Percentiles rank a stretch among this genome's conserved stretches.
Conservation (phyloP, 1,284 basidiomycete genomes). For the Melanopsichium pennsylvanicum region DNA sequence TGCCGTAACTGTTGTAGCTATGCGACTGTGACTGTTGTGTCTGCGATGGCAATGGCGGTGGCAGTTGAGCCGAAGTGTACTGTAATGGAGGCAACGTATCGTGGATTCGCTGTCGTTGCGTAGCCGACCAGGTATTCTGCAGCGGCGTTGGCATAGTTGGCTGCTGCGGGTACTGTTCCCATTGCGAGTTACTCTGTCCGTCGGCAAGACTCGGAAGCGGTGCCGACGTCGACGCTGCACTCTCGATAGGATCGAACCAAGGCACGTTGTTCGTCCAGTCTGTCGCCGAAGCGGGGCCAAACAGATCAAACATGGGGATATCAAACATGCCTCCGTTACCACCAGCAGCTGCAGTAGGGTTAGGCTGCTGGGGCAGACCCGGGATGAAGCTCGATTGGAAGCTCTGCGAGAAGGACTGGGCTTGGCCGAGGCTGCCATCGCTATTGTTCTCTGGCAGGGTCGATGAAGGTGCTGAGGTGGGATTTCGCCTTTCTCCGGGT, state of each 20-base stretch:
- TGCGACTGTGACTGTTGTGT: slow-evolving; percentile 1
- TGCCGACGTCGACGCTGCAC: not conserved
- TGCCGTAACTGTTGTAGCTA: slow-evolving; percentile 1
- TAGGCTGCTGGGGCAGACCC: slow-evolving; percentile 12
- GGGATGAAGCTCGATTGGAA: slow-evolving; percentile 15
- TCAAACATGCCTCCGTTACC: slow-evolving; percentile 42
- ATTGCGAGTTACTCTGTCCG: slow-evolving; percentile 7
- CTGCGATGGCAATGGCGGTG: slow-evolving; percentile 2
- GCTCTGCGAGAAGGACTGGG: slow-evolving; percentile 14
- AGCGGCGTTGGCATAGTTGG: not conserved
- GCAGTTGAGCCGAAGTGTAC: slow-evolving; percentile 5
- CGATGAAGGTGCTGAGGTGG: not conserved
- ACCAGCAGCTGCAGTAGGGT: not conserved
- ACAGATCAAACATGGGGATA: slow-evolving; percentile 37
- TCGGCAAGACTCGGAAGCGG: slow-evolving; percentile 10
- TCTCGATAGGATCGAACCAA: slow-evolving; percentile 34
- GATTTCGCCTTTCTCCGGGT: not conserved
- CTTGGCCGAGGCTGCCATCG: slow-evolving; percentile 13
- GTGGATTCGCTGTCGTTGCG: slow-evolving; percentile 12
- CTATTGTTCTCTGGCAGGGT: not conserved
- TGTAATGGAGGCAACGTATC: slow-evolving; percentile 23
- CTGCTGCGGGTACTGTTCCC: slow-evolving; percentile 7
- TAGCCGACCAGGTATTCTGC: slow-evolving; percentile 12
- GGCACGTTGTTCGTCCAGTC: slow-evolving; percentile 47
- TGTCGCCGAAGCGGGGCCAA: slow-evolving; percentile 13